Base-by-base conservation (phyloP, 768 basidiomycete species). In the Phallus indusiatus region DNA sequence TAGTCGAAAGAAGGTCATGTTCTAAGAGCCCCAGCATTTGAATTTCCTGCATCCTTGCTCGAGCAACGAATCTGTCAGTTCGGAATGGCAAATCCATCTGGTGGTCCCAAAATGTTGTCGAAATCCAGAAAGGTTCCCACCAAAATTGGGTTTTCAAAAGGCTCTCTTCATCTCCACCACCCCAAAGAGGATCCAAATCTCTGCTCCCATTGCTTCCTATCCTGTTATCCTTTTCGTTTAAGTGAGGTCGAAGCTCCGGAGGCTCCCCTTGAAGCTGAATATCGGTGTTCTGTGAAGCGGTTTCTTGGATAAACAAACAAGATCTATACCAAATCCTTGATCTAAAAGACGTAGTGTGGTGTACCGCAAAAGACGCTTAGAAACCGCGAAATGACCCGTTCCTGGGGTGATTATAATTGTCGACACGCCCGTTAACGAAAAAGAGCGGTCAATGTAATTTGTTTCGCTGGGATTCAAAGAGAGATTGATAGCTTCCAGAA, bases 31-130 rank as follows among this genome's bases (percentile, higher is more conserved):
- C 94, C 1, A 96, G 80, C 89, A 91, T 94, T 67, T 96, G 89
- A 42, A 96, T 92, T 67, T 94, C 90, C 66, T 93, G 90, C 92
- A 96, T 95, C 73, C 91, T 90, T n/a, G 90, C 93, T 33, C 95
- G 83, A 5, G 92, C 87, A 22, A 97, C 77, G 68, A 97, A 98
- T 61, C 95, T 94, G 64, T 64, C 46, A 17, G 42, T 72, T 53
- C 90, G 77, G 65, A 93, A 85, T 0, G 91, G 91, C 48, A 90
- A 68, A 73, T 93, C 86, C 80, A 89, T 84, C 65, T 91, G 90
- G 61, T 78, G 83, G 66, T 93, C 90, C 90, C 90, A 92, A 69
- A 89, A 91, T 11, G 83, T 84, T 1, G 88, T 79, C 1, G 80
- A 84, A 53, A 89, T 77, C 85, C 89, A 92, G 64, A 92, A 92